A percentile compares a stretch with the other conserved stretches of the same genome.
These are phyloP conservation scores for Annulohypoxylon stygium DNA, from an alignment of 495 filamentous ascomycete species.

Conservation along the genomic window DNA sequence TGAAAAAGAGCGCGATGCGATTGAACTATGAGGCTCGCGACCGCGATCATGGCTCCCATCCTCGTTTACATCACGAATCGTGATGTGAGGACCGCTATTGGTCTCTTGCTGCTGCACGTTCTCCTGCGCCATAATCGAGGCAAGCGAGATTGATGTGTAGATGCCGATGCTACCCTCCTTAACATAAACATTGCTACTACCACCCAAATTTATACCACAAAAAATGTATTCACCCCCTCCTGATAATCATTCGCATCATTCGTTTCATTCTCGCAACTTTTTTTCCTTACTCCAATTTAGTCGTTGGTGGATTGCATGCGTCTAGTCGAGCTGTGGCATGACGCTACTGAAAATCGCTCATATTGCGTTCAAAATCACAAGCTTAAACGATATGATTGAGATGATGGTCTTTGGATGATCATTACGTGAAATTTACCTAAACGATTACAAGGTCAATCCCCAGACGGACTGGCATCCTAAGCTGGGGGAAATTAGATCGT, in stretches of 20 bases:
- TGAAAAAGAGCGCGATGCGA: not conserved
- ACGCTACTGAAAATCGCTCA: conserved; percentile 16
- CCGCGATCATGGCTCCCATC: not conserved
- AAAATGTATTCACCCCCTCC: not conserved
- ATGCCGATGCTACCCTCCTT: not conserved
- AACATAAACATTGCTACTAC: conserved; percentile 1
- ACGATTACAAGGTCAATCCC: conserved; percentile 6
- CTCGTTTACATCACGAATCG: not conserved
- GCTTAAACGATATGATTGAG: not conserved
- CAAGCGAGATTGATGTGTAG: not conserved
- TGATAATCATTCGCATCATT: not conserved
- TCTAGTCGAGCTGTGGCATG: not conserved
- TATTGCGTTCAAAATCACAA: conserved; percentile 8
- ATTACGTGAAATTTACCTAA: conserved; percentile 20
- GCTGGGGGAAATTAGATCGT: conserved; percentile 6
- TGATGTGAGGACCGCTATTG: not conserved
- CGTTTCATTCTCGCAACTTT: not conserved
- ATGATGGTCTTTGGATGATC: not conserved
- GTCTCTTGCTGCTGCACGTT: conserved; percentile 4
- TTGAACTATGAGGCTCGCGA: not conserved
- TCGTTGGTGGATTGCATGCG: conserved; percentile 7
- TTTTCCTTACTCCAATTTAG: conserved; percentile 4
- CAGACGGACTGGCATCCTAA: not conserved
- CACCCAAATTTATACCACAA: conserved; percentile 6
- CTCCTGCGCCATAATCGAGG: not conserved